Percentiles rank a stretch among this genome's conserved stretches.
Conservation (phyloP, 2,329 filamentous ascomycete species). For the Clathrospora elynae region DNA sequence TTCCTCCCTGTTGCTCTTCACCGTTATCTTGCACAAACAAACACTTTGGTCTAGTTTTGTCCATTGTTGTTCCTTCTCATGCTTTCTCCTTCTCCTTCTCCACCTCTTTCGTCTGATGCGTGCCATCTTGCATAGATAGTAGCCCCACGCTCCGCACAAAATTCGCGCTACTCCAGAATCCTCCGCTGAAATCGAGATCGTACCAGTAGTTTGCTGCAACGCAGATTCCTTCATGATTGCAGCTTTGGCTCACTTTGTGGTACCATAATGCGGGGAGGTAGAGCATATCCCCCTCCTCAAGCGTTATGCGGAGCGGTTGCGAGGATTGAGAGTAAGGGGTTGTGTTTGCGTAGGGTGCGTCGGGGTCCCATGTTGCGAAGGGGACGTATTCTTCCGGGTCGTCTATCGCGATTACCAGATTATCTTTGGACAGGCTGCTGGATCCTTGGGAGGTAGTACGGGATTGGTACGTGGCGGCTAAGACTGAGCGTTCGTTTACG, state of each 20-base stretch:
- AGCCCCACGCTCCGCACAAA: slow-evolving; percentile 54
- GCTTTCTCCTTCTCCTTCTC: not conserved
- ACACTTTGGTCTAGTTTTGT: no score
- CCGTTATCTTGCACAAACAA: no score
- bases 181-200: slow-evolving; percentile 76
- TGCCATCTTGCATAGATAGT: slow-evolving; percentile 18
- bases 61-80: not conserved
- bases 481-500: slow-evolving; percentile 66
- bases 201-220: slow-evolving; percentile 88
- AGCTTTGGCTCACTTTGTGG: slow-evolving; percentile 78
- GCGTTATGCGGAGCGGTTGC: slow-evolving; percentile 67
- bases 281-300: slow-evolving; percentile 77
- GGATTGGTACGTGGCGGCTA: slow-evolving; percentile 67
- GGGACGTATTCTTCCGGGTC: slow-evolving; percentile 59
- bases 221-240: slow-evolving; percentile 70
- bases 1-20: slow-evolving; percentile 1
- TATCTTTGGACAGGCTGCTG: slow-evolving; percentile 9
- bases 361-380: slow-evolving; percentile 77
- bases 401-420: slow-evolving; percentile 42
- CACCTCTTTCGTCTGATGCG: not conserved
- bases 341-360: slow-evolving; percentile 52
- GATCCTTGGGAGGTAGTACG: slow-evolving; percentile 20
- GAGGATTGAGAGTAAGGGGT: slow-evolving; percentile 66
- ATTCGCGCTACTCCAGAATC: slow-evolving; percentile 65
- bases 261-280: slow-evolving; percentile 83